These are phyloP conservation scores for Keithomyces neogunnii DNA, from an alignment of 2,329 filamentous ascomycete species.

Conservation along the genomic window DNA sequence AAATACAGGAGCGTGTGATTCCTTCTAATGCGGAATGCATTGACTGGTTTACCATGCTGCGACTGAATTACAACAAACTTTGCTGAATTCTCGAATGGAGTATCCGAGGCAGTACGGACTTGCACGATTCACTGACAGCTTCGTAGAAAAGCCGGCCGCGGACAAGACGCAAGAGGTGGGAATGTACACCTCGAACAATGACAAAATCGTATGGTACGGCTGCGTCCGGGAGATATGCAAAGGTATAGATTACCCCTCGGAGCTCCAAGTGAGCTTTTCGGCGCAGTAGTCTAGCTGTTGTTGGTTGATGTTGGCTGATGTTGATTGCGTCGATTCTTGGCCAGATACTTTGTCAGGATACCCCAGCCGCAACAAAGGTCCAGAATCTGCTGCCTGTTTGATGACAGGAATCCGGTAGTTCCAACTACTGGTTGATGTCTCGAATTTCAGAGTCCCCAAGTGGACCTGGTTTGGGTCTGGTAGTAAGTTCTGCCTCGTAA, in stretches of 20 bases:
- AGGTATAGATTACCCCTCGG: constrained; percentile 1
- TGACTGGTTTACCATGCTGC: constrained; percentile 4
- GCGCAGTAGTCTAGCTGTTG: constrained; percentile 4
- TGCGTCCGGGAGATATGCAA: constrained; percentile 1
- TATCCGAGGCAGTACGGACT: not conserved
- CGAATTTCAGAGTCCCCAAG: constrained; percentile 3
- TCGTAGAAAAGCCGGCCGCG: not conserved
- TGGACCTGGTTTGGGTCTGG: constrained; percentile 1
- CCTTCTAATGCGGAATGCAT: constrained; percentile 5
- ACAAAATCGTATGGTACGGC: not conserved
- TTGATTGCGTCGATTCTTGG: constrained; percentile 6
- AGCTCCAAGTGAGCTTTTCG: not conserved
- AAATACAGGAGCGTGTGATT: constrained; percentile 3
- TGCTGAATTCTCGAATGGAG: not conserved
- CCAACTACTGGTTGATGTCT: constrained; percentile 2
- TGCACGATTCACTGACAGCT: constrained; percentile 4
- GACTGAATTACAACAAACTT: constrained; percentile 5
- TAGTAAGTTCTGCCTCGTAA: not conserved
- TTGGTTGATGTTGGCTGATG: constrained; percentile 5
- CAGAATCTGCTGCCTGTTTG: not conserved
- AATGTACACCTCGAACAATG: constrained; percentile 1
- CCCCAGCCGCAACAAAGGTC: constrained; percentile 7
- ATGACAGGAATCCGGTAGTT: constrained; percentile 2
- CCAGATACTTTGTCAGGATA: constrained; percentile 1
- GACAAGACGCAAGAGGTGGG: not conserved